Base-by-base conservation (phyloP, 768 basidiomycete genomes). In the Gautieria morchelliformis region DNA sequence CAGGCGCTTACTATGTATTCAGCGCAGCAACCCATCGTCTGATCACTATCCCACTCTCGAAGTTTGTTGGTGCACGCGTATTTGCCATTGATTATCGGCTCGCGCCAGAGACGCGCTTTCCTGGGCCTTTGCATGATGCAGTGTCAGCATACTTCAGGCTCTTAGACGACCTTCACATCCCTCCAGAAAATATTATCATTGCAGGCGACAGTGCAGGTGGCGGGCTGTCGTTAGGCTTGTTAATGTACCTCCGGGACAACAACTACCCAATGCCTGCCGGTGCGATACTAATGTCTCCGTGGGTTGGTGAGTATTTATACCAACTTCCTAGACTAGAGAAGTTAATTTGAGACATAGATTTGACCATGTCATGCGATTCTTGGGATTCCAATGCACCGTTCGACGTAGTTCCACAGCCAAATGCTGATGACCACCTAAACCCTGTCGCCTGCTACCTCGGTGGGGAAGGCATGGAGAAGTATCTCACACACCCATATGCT, bases 291-390 rank as follows among this genome's bases (percentile, higher is more conserved):
- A 84, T 98, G 81, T 93, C 87, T 22, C 93, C 93, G 5, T 97
- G 93, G 93, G 92, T 95, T 62, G 93, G 93, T 86, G 58, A 73
- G 89, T 80, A 30, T 11, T 50, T 61, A 50, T 52, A 49, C 41
- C 58, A 58, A n/a, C 20, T 17, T 5, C 3, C 3, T 49, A 11
- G 42, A 44, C 42, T 44, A 17, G 9, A 42, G 20, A 30, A 30
- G 35, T 22, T 19, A 37, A 37, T 37, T 37, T 37, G 27, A 27
- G 10, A 14, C 37, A 19, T 62, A 90, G 92, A 95, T 69, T 72
- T 99, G 60, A 97, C 96, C 0, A 90, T 96, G 83, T 94, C 92
- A 62, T 97, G 93, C 68, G 90, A 93, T 56, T 95, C 93, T n/a
- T 98, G 95, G 92, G 92, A 95, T 32, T 89, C 87, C 56, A 97